Base-by-base conservation (phyloP, 2,329 filamentous ascomycete genomes). In the Pyrenochaeta sp. region DNA sequence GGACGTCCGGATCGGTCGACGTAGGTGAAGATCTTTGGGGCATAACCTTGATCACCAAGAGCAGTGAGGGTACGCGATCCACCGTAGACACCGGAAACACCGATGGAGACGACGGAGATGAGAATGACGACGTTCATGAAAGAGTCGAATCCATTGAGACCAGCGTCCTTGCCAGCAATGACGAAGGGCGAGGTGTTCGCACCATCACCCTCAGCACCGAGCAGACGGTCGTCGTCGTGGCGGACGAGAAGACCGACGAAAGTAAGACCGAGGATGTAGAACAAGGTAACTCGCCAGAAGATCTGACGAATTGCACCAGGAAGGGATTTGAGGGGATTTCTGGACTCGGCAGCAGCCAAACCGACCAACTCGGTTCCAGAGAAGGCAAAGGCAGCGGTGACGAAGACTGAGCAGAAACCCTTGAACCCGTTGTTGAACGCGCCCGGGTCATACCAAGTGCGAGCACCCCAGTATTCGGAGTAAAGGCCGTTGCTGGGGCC, bases 1-100 rank as follows among this genome's bases (percentile, higher is more conserved):
- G 90, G 93, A 8, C 93, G 90, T 37, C 93, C 93, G 64, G 89
- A 86, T 47, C 90, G 88, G 80, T 94, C 93, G 69, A 95, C 89
- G 78, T 94, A 97, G 57, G 87, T 87, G 32, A 97, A 82, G 64
- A 93, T 82, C 61, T 82, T 84, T 7, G 93, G 93, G 0, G 91
- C 93, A 74, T 95, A 92, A 54, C 88, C 74, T 32, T 76, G 72
- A 32, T 75, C 71, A 25, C 81, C 81, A 19, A 87, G 78, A 5
- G 85, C 85, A 43, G 84, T 83, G 10, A 88, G 76, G 1, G 85
- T 86, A 54, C 86, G 83, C 2, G 85, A 86, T 2, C 81, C 83
- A 62, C 83, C 85, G 65, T 84, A 88, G 2, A 85, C 83, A 64
- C 82, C 82, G 1, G 85, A 87, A 65, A 87, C 86, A 66, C 84